Conservation (phyloP, 106 monocot species). For the Cymbidium sinense region DNA sequence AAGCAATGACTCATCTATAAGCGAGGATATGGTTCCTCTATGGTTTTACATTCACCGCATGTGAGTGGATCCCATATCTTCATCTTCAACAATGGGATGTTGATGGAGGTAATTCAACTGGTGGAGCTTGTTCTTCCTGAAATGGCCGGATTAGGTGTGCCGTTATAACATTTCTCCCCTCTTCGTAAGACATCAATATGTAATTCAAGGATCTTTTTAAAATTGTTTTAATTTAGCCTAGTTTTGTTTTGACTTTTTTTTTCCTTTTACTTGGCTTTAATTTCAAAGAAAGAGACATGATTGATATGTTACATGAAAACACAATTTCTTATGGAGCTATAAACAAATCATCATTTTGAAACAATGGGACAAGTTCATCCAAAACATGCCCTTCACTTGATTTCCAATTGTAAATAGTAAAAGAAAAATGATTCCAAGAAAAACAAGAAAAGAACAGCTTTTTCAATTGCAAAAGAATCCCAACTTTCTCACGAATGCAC, state of each 20-base stretch:
- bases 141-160: not conserved
- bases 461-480: not conserved
- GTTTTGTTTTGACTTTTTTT: not conserved
- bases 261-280: too few relatives aligned
- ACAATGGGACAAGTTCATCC: not conserved
- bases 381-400: not conserved
- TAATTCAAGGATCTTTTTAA: not conserved
- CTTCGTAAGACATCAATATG: not conserved
- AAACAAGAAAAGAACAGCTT: not conserved
- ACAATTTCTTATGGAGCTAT: too few relatives aligned
- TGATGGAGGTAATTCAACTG: not conserved
- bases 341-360: not conserved
- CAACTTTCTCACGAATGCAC: too few relatives aligned
- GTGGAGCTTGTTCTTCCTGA: constrained; percentile 10
- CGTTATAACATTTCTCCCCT: too few relatives aligned
- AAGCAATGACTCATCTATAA: constrained; percentile 36
- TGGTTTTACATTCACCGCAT: constrained; percentile 57
- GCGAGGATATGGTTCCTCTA: constrained; percentile 27
- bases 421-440: not conserved
- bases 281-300: too few relatives aligned
- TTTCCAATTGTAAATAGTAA: not conserved
- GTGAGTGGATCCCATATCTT: constrained; percentile 13
- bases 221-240: not conserved
- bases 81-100: constrained; percentile 14
- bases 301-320: too few relatives aligned